Evolutionary conservation across 805 yeast species (phyloP), one percentile per base, ranked within the genome.

Genomic region (Yarrowia sp.): DNA sequence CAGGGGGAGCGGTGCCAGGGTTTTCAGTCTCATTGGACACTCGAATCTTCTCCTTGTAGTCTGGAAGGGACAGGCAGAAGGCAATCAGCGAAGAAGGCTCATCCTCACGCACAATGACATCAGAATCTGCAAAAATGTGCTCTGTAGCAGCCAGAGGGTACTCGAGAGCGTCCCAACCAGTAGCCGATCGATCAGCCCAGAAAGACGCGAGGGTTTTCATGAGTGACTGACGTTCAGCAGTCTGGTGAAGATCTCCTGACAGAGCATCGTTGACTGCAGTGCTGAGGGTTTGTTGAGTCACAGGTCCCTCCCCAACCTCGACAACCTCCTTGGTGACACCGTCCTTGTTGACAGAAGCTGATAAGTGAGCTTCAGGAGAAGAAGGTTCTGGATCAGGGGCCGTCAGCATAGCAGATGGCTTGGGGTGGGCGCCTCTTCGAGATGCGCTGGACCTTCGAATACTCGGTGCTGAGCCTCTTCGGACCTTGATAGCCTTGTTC

Each of bases 121-220:
- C 91, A 8, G 96, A 90, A 72, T 96, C 98, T 19, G 90, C 91
- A 78, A 95, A 95, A 1, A 93, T 84, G 73, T 95, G 98, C 72
- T 95, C 98, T 0, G 88, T 82, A 0, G 92, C 82, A 1, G 76
- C 81, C 64, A 92, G 79, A 1, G 98, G 97, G 75, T 92, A 92
- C 19, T 84, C 87, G 35, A 95, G 78, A 0, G 97, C 96, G 68
- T 90, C 92, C 98, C 98, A 96, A 21, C 95, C 81, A 1, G 96
- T 88, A 0, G 98, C 95, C 0, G 98, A 90, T 71, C 99, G 79
- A 76, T 95, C 98, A 0, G 98, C 98, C 98, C 98, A 95, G 75
- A 95, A 95, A 70, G 87, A 90, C 0, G 96, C 84, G 65, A 96
- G 78, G 0, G 96, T 85, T 70, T 89, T 90, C 78, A 95, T 83